phyloP scores from a whole-genome alignment of 2,329 filamentous ascomycete species.

The Fusarium drepaniforme region DNA sequence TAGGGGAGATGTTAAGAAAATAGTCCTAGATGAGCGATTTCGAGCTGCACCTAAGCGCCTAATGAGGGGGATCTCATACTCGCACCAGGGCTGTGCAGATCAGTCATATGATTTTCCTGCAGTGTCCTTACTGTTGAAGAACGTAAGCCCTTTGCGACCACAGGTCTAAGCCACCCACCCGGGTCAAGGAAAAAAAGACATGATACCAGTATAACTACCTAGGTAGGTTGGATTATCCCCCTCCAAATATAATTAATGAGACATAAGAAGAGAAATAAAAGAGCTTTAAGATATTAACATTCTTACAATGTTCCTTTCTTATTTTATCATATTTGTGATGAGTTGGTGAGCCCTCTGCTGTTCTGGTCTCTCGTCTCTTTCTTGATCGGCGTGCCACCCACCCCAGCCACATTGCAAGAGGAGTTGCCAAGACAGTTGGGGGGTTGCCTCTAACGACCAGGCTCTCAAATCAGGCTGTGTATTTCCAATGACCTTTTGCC shows the following conservation, averaged over 20 bases:
- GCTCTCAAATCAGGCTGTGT: not conserved
- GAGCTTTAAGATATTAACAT: no score
- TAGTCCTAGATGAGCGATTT: not conserved
- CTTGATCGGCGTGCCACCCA: not conserved
- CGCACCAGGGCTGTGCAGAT: not conserved
- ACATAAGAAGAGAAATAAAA: no score
- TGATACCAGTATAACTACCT: no score
- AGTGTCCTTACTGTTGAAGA: not conserved
- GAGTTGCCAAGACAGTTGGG: not conserved
- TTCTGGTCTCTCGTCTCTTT: no score
- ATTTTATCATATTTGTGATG: no score
- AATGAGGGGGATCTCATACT: not conserved
- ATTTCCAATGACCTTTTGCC: not conserved
- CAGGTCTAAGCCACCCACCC: not conserved
- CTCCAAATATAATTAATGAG: no score
- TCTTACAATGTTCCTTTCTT: no score
- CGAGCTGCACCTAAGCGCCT: not conserved
- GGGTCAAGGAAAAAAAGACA: no score
- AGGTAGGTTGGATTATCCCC: no score
- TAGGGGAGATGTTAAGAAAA: not conserved
- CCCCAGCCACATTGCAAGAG: not conserved
- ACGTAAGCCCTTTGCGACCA: not conserved
- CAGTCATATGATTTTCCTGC: not conserved
- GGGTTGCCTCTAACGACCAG: not conserved
- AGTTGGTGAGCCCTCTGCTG: no score